phyloP scores from a whole-genome alignment of 2,329 filamentous ascomycete genomes.

The Nemania sp. region DNA sequence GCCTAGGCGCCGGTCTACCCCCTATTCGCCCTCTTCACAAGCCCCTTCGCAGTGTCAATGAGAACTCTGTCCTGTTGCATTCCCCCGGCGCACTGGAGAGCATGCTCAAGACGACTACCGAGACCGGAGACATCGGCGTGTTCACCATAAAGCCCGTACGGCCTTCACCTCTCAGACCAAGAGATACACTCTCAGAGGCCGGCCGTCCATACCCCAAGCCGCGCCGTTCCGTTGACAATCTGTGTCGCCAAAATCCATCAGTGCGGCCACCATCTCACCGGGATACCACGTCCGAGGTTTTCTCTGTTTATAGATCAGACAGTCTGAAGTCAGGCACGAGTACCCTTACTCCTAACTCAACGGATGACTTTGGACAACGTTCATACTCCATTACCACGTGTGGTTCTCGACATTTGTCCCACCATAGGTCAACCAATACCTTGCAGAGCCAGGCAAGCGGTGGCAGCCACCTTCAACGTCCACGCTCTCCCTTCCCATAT shows the following conservation, averaged over 20 bases:
- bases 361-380: conserved; percentile 59
- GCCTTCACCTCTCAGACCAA: conserved; percentile 48
- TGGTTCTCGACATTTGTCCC: conserved; percentile 60
- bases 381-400: conserved; percentile 69
- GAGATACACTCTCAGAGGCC: conserved; percentile 50
- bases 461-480: conserved; percentile 59
- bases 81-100: conserved; percentile 69
- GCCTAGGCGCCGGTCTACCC: conserved; percentile 37
- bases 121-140: conserved; percentile 73
- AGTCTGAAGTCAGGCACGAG: conserved; percentile 60
- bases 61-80: conserved; percentile 58
- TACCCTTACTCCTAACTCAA: conserved; percentile 56
- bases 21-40: conserved; percentile 51
- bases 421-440: conserved; percentile 61
- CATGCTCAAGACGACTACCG: conserved; percentile 75
- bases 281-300: conserved; percentile 66
- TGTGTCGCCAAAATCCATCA: conserved; percentile 56
- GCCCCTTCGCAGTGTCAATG: conserved; percentile 59
- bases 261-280: conserved; percentile 61
- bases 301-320: conserved; percentile 67
- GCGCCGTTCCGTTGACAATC: conserved; percentile 51
- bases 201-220: conserved; percentile 47
- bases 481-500: conserved; percentile 70
- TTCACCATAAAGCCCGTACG: conserved; percentile 65
- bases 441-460: conserved; percentile 60